Evolutionary conservation across 164 flowering plant genomes (phyloP).

Genomic region (Tetrastigma voinierianum): DNA sequence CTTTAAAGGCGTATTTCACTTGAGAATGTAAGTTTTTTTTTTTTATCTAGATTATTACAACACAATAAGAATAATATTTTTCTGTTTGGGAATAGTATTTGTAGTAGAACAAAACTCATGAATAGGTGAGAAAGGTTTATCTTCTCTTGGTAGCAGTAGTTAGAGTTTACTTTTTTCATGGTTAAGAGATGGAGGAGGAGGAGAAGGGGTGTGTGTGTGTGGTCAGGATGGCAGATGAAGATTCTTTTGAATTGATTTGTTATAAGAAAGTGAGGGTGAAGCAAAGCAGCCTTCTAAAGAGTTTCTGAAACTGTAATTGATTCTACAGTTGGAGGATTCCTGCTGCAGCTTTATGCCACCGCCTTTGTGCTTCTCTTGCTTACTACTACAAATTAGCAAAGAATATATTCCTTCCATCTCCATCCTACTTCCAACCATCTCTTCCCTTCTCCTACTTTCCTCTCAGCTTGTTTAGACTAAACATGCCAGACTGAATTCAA

Average conservation of each 20-base stretch:
- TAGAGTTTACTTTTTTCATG: neutral
- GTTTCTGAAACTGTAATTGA: slow-evolving; percentile 19
- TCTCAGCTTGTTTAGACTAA: neutral
- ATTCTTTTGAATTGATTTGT: slow-evolving; percentile 5
- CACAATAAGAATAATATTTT: no score
- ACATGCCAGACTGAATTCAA: no score
- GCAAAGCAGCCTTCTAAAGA: slow-evolving; percentile 24
- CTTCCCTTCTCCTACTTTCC: no score
- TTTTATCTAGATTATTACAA: no score
- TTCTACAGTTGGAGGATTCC: slow-evolving; percentile 10
- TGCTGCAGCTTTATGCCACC: slow-evolving; percentile 13
- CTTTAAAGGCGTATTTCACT: no score
- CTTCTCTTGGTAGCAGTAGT: slow-evolving; percentile 3
- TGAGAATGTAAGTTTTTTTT: no score
- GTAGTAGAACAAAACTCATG: no score
- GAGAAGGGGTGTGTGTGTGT: no score
- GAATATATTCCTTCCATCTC: slow-evolving; percentile 1
- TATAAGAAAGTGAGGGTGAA: slow-evolving; percentile 12
- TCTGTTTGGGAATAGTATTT: no score
- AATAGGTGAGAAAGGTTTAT: neutral
- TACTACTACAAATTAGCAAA: neutral
- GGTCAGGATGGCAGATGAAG: slow-evolving; percentile 15
- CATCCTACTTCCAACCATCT: no score
- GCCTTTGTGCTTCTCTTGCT: slow-evolving; percentile 1
- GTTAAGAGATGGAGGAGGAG: neutral